Base-by-base conservation (phyloP, 1,284 basidiomycete genomes). In the Malassezia pachydermatis region DNA sequence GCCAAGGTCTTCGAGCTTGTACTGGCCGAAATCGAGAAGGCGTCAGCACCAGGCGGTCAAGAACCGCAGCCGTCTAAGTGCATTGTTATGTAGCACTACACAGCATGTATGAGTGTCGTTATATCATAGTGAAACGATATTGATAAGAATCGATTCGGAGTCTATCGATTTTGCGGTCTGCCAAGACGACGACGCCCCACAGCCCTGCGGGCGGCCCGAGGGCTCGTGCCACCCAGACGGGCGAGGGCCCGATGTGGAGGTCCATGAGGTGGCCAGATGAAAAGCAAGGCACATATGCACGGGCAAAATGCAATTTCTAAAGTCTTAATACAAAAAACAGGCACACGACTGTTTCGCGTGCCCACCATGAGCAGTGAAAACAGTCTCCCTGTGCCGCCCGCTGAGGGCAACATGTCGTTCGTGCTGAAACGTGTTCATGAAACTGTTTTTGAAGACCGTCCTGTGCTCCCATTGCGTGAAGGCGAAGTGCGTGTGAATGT, bases 401-500 rank as follows among this genome's bases (percentile, higher is more conserved):
- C 58, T 5, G 36, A 63, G 38, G 60, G 60, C 39, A 88, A 88
- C 72, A 79, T 77, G 41, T 86, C 84, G 9, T 86, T 88, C 67
- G 83, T 89, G 43, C 77, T 90, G 42, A 78, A 79, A 41, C 79
- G 76, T 40, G 75, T 88, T 59, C 77, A 86, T n/a, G 76, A 85
- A 44, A 80, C 83, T 52, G 76, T 75, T 38, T 88, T 80, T 62
- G 85, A 88, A 63, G 76, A 86, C 59, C 77, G 85, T 3, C 82
- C 84, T 5, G 79, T 94, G 51, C 78, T 84, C 49, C 36, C 58
- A 13, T 59, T 64, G 55, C 76, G 77, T 19, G 79, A 78, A 44
- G 78, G 84, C 63, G 84, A 94, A 63, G 88, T 90, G 36, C 80
- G 95, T 25, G 81, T 96, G 39, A 80, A 86, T 65, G 83, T 95